These are phyloP conservation scores for Tetradesmus obliquus DNA, from an alignment of 139 green algal genomes.

Conservation along the genomic window DNA sequence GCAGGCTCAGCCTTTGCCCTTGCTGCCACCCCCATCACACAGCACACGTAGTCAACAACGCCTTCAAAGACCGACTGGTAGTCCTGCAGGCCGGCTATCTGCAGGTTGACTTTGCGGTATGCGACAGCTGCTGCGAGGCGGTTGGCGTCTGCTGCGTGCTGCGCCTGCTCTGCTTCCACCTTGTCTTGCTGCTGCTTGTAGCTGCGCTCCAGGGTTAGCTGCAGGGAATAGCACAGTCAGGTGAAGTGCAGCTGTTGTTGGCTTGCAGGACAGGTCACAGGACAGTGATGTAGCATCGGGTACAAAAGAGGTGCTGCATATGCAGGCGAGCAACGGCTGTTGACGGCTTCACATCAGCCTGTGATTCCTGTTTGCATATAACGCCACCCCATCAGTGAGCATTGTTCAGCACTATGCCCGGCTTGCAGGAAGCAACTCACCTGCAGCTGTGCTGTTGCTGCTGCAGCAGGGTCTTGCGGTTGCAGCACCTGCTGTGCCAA, in stretches of 20 bases:
- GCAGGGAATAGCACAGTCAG: background rate
- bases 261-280: background rate
- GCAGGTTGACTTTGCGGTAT: background rate
- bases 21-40: background rate
- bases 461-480: background rate
- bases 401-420: background rate
- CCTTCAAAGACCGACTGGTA: slow-evolving; percentile 31
- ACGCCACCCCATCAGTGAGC: too few species aligned
- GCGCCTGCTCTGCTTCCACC: slow-evolving; percentile 51
- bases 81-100: slow-evolving; percentile 13
- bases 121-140: slow-evolving; percentile 24
- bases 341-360: too few species aligned
- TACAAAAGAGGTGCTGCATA: too few species aligned
- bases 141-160: slow-evolving; percentile 51
- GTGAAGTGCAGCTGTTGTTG: background rate
- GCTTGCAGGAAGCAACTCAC: background rate
- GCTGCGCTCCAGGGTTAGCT: slow-evolving; percentile 59
- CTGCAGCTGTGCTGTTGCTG: slow-evolving; percentile 10
- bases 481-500: background rate
- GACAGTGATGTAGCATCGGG: too few species aligned
- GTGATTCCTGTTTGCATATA: too few species aligned
- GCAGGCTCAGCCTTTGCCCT: background rate
- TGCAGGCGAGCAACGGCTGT: too few species aligned
- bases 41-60: slow-evolving; percentile 33
- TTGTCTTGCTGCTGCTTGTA: slow-evolving; percentile 62